Base-by-base conservation (phyloP, 2,329 filamentous ascomycete genomes). In the Camillea tinctor region DNA sequence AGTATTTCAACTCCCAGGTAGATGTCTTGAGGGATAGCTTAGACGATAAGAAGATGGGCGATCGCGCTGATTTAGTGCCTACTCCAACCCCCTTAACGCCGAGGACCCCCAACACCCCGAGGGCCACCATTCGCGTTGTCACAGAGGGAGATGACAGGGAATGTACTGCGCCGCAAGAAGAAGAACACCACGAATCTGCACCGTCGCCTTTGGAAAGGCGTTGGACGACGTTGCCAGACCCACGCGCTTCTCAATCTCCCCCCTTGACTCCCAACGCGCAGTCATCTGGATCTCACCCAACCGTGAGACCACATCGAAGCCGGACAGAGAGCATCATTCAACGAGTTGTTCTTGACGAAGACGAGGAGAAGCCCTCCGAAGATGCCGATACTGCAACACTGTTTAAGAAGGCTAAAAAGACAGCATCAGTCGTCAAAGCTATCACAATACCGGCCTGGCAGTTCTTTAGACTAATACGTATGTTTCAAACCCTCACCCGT, bases 371-470 rank as follows among this genome's bases (percentile, higher is more conserved):
- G n/a, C 69, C 79, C 3, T 71, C 76, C 4, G 76, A 44, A 44
- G 36, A 78, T 48, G 65, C 77, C 1, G 79, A 82, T 23, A 72
- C 76, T 15, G 69, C 73, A 17, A 77, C 72, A 15, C 69, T 81
- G 26, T 72, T 80, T 49, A 76, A 79, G 62, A 77, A 78, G 73
- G 73, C 76, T 66, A 74, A 79, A 69, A 74, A 72, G 66, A 72
- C 81, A 71, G 74, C 79, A 67, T 84, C 82, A 1, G 79, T 81
- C 59, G 81, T 78, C 66, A 97, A 94, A 71, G 93, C 96, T 69
- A 90, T 98, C 15, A 88, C 94, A 60, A 97, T 98, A 80, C 94
- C 94, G 44, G 95, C 95, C 1, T 98, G 93, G 93, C 94, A 97
- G 70, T 97, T 98, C 71, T 98, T 97, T 77, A 92, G 91, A 70